Base-by-base conservation (phyloP, 2,329 filamentous ascomycete genomes). In the Apiospora pterosperma region DNA sequence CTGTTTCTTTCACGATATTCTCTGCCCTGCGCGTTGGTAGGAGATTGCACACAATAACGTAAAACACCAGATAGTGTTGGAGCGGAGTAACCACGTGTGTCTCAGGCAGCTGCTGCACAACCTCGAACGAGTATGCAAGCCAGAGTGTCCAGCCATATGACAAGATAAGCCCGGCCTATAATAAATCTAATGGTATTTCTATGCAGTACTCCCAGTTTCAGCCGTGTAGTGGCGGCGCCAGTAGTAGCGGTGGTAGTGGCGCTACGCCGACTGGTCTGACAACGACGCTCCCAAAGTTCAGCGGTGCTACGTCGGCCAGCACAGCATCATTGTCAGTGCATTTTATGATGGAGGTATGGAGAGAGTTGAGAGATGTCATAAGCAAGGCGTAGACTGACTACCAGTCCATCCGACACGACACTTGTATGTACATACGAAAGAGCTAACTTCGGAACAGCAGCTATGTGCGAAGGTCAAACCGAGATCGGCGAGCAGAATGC, bases 261-360 rank as follows among this genome's bases (percentile, higher is more conserved):
- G 28, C 44, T 34, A 67, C 60, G 3, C 65, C 63, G n/a, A 62
- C 63, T 28, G 63, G 63, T 31, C 58, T 65, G 31, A 68, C 65
- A 3, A 67, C 63, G 2, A 63, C 28, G 14, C 42, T 66, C 14
- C 65, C 65, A 2, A 28, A 36, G 4, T 68, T 65, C 7, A 62
- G 64, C 11, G 65, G 63, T 7, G 65, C 62, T 25, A 48, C 58
- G 5, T 68, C 66, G 10, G 62, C 61, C 5, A 58, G 61, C 12
- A 42, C 52, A 7, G 60, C 25, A 67, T 68, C 44, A 60, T 62
- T 1, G 63, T 68, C 16, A 74, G 74, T 34, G 73, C 73, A 36
- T 71, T 69, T 42, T 81, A 80, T 67, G 81, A 83, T 66, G 80
- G 81, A 63, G 79, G 76, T 19, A 81, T 83, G 78, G 75, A 78